Evolutionary conservation across 139 green algal genomes (phyloP).

Genomic region (Axilococcus clingmanii): DNA sequence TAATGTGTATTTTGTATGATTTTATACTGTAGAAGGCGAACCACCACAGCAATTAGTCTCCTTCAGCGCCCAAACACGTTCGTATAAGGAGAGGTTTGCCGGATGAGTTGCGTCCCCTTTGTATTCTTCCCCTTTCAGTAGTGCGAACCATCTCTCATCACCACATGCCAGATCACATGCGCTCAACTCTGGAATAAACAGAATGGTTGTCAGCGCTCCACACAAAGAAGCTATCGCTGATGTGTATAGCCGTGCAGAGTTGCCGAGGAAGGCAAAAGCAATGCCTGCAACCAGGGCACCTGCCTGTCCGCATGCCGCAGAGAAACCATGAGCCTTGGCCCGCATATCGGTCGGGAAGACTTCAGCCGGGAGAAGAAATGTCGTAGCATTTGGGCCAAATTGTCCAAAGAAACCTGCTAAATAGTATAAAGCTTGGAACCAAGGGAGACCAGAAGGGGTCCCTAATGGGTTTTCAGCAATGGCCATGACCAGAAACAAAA

Average conservation of each 20-base stretch:
- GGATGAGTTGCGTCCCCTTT: constrained; percentile 46
- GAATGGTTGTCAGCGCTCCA: constrained; percentile 30
- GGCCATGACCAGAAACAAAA: constrained; percentile 52
- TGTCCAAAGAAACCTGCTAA: constrained; percentile 70
- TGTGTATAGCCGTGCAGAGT: constrained; percentile 29
- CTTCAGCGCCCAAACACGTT: too few species aligned
- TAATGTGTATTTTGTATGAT: too few species aligned
- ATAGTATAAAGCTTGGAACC: constrained; percentile 72
- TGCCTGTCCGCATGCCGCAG: constrained; percentile 43
- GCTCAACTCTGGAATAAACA: constrained; percentile 55
- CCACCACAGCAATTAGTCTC: too few species aligned
- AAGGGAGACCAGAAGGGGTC: constrained; percentile 4
- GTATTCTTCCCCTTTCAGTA: constrained; percentile 17
- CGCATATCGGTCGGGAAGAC: constrained; percentile 60
- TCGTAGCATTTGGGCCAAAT: constrained; percentile 48
- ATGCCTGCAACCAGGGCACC: constrained; percentile 38
- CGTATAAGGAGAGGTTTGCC: constrained; percentile 42
- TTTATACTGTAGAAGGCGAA: too few species aligned
- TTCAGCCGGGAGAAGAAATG: constrained; percentile 45
- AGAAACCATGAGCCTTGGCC: constrained; percentile 41
- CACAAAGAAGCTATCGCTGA: constrained; percentile 29
- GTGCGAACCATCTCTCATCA: constrained; percentile 35
- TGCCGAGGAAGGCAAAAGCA: constrained; percentile 21
- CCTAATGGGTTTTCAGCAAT: constrained; percentile 30
- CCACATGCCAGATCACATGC: constrained; percentile 45